phyloP scores from a whole-genome alignment of 192 early-diverging fungal species.

The Mortierella alpina region DNA sequence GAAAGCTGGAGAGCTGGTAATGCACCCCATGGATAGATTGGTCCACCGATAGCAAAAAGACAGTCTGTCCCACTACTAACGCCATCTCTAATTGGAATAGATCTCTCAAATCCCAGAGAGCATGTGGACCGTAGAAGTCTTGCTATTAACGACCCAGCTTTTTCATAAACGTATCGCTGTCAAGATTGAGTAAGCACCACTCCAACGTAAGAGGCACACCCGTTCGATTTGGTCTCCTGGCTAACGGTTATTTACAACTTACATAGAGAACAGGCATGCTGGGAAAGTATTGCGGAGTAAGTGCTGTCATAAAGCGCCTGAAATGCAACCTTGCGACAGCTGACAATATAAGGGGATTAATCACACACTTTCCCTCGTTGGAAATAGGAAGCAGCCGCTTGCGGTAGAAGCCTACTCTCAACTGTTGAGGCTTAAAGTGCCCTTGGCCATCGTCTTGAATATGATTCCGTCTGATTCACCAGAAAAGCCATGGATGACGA shows the following conservation, averaged over 20 bases:
- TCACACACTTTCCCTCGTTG: background rate
- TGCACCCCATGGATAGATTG: background rate
- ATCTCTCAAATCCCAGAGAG: constrained; percentile 21
- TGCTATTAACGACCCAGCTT: constrained; percentile 15
- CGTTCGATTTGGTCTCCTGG: no score
- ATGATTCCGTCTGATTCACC: constrained; percentile 18
- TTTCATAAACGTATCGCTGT: background rate
- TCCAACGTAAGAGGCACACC: no score
- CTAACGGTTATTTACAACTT: background rate
- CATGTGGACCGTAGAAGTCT: constrained; percentile 12
- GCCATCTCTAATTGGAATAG: background rate
- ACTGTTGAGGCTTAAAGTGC: constrained; percentile 4
- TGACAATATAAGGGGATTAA: background rate
- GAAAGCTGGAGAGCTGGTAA: constrained; percentile 9
- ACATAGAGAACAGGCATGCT: constrained; percentile 25
- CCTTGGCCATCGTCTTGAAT: constrained; percentile 19
- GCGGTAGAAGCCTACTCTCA: constrained; percentile 34
- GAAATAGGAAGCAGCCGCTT: constrained; percentile 25
- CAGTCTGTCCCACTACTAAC: background rate
- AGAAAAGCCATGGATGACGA: constrained; percentile 34
- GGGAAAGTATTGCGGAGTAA: constrained; percentile 36
- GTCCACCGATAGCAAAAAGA: background rate
- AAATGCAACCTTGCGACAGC: background rate
- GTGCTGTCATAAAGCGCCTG: background rate
- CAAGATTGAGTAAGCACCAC: background rate